These are phyloP conservation scores for Triglochin maritima DNA, from an alignment of 106 monocot species.

Conservation along the genomic window DNA sequence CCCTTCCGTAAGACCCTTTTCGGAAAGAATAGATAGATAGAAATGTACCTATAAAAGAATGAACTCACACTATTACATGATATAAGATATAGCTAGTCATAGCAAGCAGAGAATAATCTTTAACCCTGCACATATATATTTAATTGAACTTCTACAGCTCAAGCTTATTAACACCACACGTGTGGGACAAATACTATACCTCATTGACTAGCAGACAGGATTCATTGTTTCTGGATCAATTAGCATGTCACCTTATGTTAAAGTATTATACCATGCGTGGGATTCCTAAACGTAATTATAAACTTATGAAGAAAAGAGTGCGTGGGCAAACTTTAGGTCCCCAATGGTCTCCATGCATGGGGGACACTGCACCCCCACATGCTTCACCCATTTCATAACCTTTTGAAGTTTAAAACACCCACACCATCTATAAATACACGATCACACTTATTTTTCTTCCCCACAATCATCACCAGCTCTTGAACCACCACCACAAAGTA, in stretches of 20 bases:
- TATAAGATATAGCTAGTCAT: no score
- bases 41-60: no score
- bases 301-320: constrained; percentile 4
- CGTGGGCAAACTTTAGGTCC: neutral
- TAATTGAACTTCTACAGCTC: no score
- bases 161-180: no score
- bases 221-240: neutral
- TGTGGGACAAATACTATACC: no score
- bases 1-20: no score
- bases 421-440: neutral
- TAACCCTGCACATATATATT: no score
- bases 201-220: no score
- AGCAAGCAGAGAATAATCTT: no score
- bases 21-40: no score
- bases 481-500: neutral
- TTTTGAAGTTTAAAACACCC: neutral
- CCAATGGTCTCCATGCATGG: constrained; percentile 1
- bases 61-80: no score
- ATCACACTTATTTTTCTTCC: neutral
- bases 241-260: neutral
- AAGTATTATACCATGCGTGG: neutral
- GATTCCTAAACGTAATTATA: constrained; percentile 1
- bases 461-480: neutral
- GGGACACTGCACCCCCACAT: constrained; percentile 6
- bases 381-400: neutral